Evolutionary conservation across 495 filamentous ascomycete genomes (phyloP).

Genomic region (Aspergillus avenaceus): DNA sequence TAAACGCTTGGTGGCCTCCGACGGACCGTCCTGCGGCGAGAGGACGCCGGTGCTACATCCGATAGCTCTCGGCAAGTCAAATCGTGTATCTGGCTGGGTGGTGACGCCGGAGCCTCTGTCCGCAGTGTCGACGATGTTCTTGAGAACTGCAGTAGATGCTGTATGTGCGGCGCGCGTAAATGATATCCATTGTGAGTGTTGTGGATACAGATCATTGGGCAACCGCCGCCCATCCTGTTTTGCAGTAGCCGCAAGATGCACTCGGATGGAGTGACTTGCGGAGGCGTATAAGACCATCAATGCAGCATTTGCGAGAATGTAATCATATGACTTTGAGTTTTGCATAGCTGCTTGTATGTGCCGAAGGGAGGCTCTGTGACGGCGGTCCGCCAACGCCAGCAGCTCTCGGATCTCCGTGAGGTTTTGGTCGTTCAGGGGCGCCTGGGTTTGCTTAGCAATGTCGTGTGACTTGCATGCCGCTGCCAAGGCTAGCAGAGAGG

Average conservation of each 20-base stretch:
- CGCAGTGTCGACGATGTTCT: constrained; percentile 10
- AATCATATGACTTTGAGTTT: constrained; percentile 26
- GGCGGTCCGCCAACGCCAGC: constrained; percentile 24
- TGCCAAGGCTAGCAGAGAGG: constrained; percentile 35
- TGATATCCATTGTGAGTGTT: constrained; percentile 37
- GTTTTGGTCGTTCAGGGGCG: constrained; percentile 9
- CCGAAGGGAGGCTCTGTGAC: constrained; percentile 30
- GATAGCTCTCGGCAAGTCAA: not conserved
- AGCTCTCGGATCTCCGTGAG: constrained; percentile 23
- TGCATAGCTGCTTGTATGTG: constrained; percentile 25
- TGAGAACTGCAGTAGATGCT: constrained; percentile 33
- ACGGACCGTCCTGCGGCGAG: constrained; percentile 17
- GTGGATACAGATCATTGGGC: constrained; percentile 22
- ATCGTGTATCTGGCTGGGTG: not conserved
- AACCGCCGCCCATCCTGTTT: constrained; percentile 10
- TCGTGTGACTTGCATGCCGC: constrained; percentile 38
- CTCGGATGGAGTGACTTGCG: constrained; percentile 31
- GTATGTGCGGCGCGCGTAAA: constrained; percentile 34
- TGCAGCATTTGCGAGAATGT: constrained; percentile 39
- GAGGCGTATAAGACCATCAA: constrained; percentile 46
- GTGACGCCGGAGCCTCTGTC: not conserved
- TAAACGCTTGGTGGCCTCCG: constrained; percentile 15
- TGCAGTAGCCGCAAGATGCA: constrained; percentile 31
- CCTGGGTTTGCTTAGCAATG: constrained; percentile 21
- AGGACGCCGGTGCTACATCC: not conserved